phyloP scores from a whole-genome alignment of 2,329 filamentous ascomycete genomes.

The Cytospora mali region DNA sequence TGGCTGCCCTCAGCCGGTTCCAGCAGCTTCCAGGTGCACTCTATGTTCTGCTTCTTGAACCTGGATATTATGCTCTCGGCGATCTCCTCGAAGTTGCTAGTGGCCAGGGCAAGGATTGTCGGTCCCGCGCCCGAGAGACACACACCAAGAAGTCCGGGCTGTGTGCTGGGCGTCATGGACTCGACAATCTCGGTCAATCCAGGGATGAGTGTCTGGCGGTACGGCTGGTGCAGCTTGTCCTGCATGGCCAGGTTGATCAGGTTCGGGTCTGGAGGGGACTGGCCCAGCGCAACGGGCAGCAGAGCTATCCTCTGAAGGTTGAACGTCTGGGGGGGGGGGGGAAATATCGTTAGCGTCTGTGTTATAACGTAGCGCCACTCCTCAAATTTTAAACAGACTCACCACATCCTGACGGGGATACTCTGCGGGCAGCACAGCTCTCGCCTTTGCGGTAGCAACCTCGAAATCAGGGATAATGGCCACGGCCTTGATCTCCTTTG shows the following conservation, averaged over 20 bases:
- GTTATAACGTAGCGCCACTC: not conserved
- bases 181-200: conserved; percentile 88
- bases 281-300: conserved; percentile 84
- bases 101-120: conserved; percentile 91
- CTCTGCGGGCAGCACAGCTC: conserved; percentile 77
- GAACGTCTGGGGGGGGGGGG: conserved; percentile 76
- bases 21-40: conserved; percentile 83
- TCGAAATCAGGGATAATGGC: conserved; percentile 96
- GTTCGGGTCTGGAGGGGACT: conserved; percentile 86
- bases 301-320: conserved; percentile 94
- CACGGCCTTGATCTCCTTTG: conserved; percentile 92
- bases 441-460: conserved; percentile 89
- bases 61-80: conserved; percentile 75
- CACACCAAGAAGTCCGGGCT: conserved; percentile 88
- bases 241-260: conserved; percentile 99
- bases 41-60: conserved; percentile 73
- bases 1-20: conserved; percentile 78
- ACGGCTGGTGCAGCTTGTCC: conserved; percentile 96
- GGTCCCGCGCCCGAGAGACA: conserved; percentile 94
- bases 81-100: conserved; percentile 85
- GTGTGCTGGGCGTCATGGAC: conserved; percentile 84
- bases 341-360: conserved; percentile 12
- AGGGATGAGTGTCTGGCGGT: conserved; percentile 88
- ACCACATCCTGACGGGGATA: conserved; percentile 86
- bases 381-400: conserved; percentile 39